Evolutionary conservation across 2,329 filamentous ascomycete genomes (phyloP).

Genomic region (Pestalotiopsis sp.): DNA sequence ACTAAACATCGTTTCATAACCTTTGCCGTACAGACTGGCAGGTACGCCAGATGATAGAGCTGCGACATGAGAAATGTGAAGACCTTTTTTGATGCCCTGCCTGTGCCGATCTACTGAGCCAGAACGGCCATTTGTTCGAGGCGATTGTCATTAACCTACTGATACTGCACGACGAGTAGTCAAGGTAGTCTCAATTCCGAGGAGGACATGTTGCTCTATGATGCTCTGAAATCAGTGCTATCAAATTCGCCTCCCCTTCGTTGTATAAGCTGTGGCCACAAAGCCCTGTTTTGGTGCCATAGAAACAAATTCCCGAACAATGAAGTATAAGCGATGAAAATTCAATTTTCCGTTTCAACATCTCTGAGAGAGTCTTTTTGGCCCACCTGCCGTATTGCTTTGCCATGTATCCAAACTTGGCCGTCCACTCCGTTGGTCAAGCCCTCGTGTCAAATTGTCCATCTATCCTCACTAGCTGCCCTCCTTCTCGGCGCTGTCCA

Average conservation of each 20-base stretch:
- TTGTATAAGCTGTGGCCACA: too few relatives aligned
- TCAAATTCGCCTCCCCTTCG: too few relatives aligned
- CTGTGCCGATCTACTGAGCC: not conserved
- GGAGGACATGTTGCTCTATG: too few relatives aligned
- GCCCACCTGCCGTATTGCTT: not conserved
- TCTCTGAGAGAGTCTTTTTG: not conserved
- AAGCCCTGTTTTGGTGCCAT: too few relatives aligned
- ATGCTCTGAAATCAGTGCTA: too few relatives aligned
- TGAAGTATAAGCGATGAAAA: too few relatives aligned
- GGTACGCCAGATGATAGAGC: slow-evolving; percentile 5
- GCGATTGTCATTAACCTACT: not conserved
- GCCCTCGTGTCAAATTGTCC: not conserved
- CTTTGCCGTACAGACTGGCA: not conserved
- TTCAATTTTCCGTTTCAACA: not conserved
- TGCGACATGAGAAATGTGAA: not conserved
- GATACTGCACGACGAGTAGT: not conserved
- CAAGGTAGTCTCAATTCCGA: too few relatives aligned
- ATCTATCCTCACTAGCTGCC: not conserved
- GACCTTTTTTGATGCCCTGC: not conserved
- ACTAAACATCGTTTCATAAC: not conserved
- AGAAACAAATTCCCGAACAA: too few relatives aligned
- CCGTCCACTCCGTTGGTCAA: not conserved
- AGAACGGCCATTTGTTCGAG: not conserved
- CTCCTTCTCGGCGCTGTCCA: slow-evolving; percentile 43
- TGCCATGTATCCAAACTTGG: not conserved